These are phyloP conservation scores for Dioscorea alata DNA, from an alignment of 106 monocot genomes.

Conservation along the genomic window DNA sequence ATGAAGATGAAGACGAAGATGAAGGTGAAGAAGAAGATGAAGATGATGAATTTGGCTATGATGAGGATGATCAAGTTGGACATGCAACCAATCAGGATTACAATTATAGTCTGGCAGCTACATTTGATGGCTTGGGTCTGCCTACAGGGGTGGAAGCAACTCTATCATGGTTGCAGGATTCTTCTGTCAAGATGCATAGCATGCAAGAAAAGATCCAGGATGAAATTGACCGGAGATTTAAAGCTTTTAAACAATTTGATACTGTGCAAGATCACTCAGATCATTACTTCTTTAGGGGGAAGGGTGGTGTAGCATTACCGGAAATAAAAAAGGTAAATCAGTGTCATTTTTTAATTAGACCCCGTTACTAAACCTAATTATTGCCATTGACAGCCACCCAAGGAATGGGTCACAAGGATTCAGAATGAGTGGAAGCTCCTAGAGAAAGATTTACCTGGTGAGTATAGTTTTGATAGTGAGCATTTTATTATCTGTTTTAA, in stretches of 20 bases:
- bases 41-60: slow-evolving; percentile 4
- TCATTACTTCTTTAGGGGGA: slow-evolving; percentile 39
- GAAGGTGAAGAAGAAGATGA: background rate
- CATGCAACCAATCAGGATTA: slow-evolving; percentile 10
- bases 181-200: slow-evolving; percentile 1
- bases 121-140: slow-evolving; percentile 57
- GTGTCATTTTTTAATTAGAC: background rate
- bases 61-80: slow-evolving; percentile 19
- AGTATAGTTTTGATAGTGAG: background rate
- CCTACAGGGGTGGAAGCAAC: slow-evolving; percentile 56
- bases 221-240: slow-evolving; percentile 43
- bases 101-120: slow-evolving; percentile 29
- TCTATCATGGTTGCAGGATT: slow-evolving; percentile 55
- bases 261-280: slow-evolving; percentile 46
- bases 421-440: slow-evolving; percentile 51
- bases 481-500: too few relatives aligned
- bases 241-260: slow-evolving; percentile 71
- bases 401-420: slow-evolving; percentile 39
- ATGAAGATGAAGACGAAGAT: slow-evolving; percentile 1
- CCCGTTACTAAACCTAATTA: background rate
- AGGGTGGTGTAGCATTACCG: background rate
- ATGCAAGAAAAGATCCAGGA: slow-evolving; percentile 20
- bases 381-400: slow-evolving; percentile 10
- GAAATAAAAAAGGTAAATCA: background rate
- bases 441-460: slow-evolving; percentile 31